A percentile compares a stretch with the other conserved stretches of the same genome.
Conservation (phyloP, 1,284 basidiomycete genomes). For the Ceraceosorus bombacis region DNA sequence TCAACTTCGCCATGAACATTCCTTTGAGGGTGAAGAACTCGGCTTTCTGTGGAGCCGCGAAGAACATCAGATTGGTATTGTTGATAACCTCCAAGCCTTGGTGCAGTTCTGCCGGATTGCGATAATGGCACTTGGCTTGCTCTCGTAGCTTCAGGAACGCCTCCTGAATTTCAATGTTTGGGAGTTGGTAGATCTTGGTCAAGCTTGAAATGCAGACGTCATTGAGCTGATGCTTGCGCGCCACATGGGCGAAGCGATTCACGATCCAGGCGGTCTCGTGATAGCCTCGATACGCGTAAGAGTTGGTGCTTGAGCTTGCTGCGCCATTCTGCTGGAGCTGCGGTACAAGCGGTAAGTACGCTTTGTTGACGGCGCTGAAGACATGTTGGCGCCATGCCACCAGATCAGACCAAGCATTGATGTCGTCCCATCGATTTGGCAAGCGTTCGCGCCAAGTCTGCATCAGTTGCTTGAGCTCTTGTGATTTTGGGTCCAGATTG, state of each 20-base stretch:
- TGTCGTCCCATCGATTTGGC: conserved; percentile 93
- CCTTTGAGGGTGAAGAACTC: conserved; percentile 99
- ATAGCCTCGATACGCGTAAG: conserved; percentile 93
- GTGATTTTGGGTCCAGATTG: conserved; percentile 89
- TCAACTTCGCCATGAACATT: conserved; percentile 90
- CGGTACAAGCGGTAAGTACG: conserved; percentile 73
- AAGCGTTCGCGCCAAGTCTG: conserved; percentile 86
- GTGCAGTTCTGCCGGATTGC: conserved; percentile 84
- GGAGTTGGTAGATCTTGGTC: conserved; percentile 96
- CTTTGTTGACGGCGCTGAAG: conserved; percentile 87
- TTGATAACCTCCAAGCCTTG: conserved; percentile 97
- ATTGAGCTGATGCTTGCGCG: conserved; percentile 88
- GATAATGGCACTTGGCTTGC: conserved; percentile 98
- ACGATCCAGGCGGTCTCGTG: conserved; percentile 99
- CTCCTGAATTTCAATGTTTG: conserved; percentile 99
- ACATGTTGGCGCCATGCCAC: conserved; percentile 94
- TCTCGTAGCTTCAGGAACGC: conserved; percentile 98
- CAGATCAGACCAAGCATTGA: conserved; percentile 96
- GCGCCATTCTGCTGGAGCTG: conserved; percentile 51
- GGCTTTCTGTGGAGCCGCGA: conserved; percentile 86
- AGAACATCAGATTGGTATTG: conserved; percentile 98
- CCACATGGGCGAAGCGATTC: conserved; percentile 99
- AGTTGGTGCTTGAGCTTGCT: conserved; percentile 56
- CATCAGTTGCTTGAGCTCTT: conserved; percentile 70
- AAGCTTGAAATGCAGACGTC: conserved; percentile 92